Evolutionary conservation across 768 basidiomycete genomes (phyloP), one percentile per base, ranked within the genome.

Genomic region (Chlorophyllum brunneum): DNA sequence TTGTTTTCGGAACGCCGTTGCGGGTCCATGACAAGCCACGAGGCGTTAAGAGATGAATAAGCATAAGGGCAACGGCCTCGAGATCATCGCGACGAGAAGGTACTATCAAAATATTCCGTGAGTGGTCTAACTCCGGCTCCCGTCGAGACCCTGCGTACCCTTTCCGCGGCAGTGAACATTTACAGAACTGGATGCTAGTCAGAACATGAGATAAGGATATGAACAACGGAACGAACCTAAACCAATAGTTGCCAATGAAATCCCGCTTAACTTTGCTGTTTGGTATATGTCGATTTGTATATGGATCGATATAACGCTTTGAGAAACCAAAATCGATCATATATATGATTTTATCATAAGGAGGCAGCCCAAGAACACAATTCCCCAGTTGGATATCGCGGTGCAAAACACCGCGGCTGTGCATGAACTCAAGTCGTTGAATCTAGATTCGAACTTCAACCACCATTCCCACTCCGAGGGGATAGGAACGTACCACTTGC

Each of bases 321-420:
- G 87, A 87, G 64, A 91, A 91, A 11, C 88, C 88, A 62, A 91
- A 90, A 64, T 91, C 88, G 59, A 91, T 91, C 86, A 90, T 85
- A 60, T 88, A 90, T 56, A 91, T 72, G 31, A 68, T 74, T 46
- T 73, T 73, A 11, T 85, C 73, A 56, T 86, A 69, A 0, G 84
- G 81, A 3, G 74, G 66, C 43, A 76, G 70, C 11, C 88, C 88
- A 47, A 89, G 63, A 2, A 80, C 81, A 58, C 83, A 85, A 63
- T 91, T 91, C 1, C 88, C 88, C 5, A 89, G 77, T 56, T 91
- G 88, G 44, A 91, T 83, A 56, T 91, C 88, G 6, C 88, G 79
- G 61, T 90, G 88, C 26, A 90, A 71, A 30, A 91, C 73, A 10
- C 86, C 88, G 26, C 81, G 77, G 9, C 71, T 70, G 63, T 91